Evolutionary conservation across 495 filamentous ascomycete species (phyloP), one percentile per base, ranked within the genome.

Genomic region (Penicillium soppii): DNA sequence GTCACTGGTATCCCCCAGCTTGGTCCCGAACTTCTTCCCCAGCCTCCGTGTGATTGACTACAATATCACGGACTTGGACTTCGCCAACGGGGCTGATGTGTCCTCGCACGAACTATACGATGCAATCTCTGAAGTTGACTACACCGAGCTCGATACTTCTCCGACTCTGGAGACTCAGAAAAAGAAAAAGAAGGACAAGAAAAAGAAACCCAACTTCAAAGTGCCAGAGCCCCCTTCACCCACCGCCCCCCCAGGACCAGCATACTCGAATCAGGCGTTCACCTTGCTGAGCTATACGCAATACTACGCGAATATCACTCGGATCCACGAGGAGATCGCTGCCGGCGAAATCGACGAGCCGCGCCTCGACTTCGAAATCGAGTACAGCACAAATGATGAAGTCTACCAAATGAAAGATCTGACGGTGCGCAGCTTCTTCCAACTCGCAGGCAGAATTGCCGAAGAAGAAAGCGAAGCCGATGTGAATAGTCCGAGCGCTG

Each of bases 11-110:
- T 76, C 83, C 15, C 87, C 94, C 1, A 96, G 91, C 60, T 67
- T 99, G 25, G 89, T 99, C 2, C 94, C 94, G 0, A 97, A 92
- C 55, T 96, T 88, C 66, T 95, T 94, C 61, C 94, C 94, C 1
- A 90, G 88, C 3, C 64, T 97, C 27, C 79, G 94, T 3, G 81
- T 97, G 19, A 73, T 92, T 45, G 90, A 97, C 62, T 99, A 99
- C 76, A 97, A 99, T 59, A 89, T 89, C 48, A 89, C 89, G 0
- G 91, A 89, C 1, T 59, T 96, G 5, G 85, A 90, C 42, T 50
- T 63, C 3, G 53, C 2, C 66, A 71, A 4, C 82, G 81, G 80
- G 54, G 64, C 5, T 9, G 32, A 45, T 22, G 3, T 21, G 20
- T 13, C 9, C 9, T 26, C 17, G 5, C n/a, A 17, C 3, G 26